These are phyloP conservation scores for Boletales sp. DNA, from an alignment of 768 basidiomycete genomes.

Conservation along the genomic window DNA sequence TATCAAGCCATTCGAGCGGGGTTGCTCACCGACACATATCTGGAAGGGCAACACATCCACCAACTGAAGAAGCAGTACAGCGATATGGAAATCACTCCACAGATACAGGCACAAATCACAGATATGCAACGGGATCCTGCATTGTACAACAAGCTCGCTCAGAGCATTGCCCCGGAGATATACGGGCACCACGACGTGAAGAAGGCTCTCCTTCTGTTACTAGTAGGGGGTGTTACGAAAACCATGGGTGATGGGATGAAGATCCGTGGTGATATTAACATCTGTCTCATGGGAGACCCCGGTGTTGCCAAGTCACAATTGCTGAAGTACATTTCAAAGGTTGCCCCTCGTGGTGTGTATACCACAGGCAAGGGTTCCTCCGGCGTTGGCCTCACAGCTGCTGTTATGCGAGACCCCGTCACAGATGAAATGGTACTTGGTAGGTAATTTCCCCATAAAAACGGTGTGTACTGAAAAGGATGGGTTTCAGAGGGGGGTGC, in stretches of 20 bases:
- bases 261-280: conserved; percentile 95
- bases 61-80: conserved; percentile 98
- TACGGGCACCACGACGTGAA: conserved; percentile 98
- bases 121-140: conserved; percentile 69
- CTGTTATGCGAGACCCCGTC: conserved; percentile 98
- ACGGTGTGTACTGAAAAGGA: conserved; percentile 7
- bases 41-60: conserved; percentile 85
- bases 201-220: conserved; percentile 86
- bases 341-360: conserved; percentile 96
- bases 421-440: conserved; percentile 99
- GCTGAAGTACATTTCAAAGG: conserved; percentile 97
- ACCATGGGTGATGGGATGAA: conserved; percentile 96
- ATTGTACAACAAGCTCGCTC: conserved; percentile 85
- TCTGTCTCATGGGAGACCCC: conserved; percentile 99
- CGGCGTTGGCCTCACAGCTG: conserved; percentile 97
- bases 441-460: conserved; percentile 37
- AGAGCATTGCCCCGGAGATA: conserved; percentile 97
- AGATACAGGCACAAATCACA: conserved; percentile 66
- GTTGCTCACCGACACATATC: conserved; percentile 93
- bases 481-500: conserved; percentile 88
- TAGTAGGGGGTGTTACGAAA: conserved; percentile 97
- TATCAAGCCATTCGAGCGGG: conserved; percentile 97
- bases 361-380: conserved; percentile 99
- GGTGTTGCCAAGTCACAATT: conserved; percentile 98
- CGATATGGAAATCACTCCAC: conserved; percentile 89